Conservation (phyloP, 768 basidiomycete species). For the Boletus reticulatus region DNA sequence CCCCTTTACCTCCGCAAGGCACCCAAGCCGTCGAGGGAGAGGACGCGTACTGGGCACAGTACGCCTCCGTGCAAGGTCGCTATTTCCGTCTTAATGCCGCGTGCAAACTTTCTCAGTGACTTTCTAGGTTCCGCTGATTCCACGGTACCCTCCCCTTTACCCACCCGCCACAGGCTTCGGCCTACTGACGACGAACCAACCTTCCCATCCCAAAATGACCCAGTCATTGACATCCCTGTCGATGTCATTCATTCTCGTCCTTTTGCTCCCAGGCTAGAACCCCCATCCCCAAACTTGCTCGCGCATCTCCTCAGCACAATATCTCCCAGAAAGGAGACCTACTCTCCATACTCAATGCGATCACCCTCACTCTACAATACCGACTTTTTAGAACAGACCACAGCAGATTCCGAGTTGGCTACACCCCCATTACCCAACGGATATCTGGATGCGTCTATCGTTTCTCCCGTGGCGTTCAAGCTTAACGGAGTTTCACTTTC, state of each 20-base stretch:
- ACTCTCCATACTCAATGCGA: slow-evolving; percentile 4
- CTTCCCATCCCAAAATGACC: slow-evolving; percentile 4
- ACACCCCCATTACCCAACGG: slow-evolving; percentile 20
- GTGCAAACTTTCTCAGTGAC: slow-evolving; percentile 3
- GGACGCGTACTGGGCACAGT: slow-evolving; percentile 79
- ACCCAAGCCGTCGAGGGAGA: slow-evolving; percentile 28
- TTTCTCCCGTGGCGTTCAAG: slow-evolving; percentile 15
- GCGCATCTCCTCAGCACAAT: slow-evolving; percentile 25
- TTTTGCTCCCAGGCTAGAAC: slow-evolving; percentile 8
- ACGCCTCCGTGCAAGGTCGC: slow-evolving; percentile 65
- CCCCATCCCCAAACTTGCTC: slow-evolving; percentile 28
- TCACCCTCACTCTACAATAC: slow-evolving; percentile 4
- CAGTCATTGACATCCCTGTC: slow-evolving; percentile 13
- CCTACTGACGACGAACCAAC: slow-evolving; percentile 4
- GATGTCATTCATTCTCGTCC: slow-evolving; percentile 18
- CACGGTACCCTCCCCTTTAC: slow-evolving; percentile 54
- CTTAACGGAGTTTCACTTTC: slow-evolving; percentile 10
- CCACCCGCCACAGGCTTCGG: slow-evolving; percentile 28
- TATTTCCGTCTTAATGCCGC: slow-evolving; percentile 17
- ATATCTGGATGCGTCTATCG: slow-evolving; percentile 8
- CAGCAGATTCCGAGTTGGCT: slow-evolving; percentile 22
- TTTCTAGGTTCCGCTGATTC: slow-evolving; percentile 68
- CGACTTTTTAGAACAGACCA: slow-evolving; percentile 15
- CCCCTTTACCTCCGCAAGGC: slow-evolving; percentile 14
- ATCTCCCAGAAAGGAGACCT: slow-evolving; percentile 24